Evolutionary conservation across 106 monocot genomes (phyloP), one percentile per base, ranked within the genome.

Genomic region (Narthecium ossifragum): DNA sequence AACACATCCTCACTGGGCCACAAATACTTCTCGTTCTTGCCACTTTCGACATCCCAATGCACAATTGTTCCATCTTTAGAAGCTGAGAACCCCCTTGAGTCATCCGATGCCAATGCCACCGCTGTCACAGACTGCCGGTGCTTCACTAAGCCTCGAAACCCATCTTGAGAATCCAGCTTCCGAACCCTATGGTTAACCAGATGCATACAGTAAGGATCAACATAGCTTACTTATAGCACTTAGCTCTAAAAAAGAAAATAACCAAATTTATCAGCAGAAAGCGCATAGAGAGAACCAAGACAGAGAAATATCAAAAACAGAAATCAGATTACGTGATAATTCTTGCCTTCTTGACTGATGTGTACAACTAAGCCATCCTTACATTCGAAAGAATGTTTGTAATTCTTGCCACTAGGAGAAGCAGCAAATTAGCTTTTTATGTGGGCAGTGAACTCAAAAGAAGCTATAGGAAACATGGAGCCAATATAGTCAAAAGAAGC

Each of bases 1-100:
- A 90, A 54, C 11, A 73, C 54, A 43, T 92, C 84, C 55, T 93
- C 88, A 28, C 61, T 68, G 13, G 94, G 94, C 90, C 86, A 90
- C 43, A 71, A 29, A 62, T 90, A 96, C 68, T 86, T 96, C 62
- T 90, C 86, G 34, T 46, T 63, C 60, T 85, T 80, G 37, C 94
- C 90, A 46, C 67, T 90, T 67, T 90, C 90, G 53, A 96, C 75
- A 70, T 90, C 94, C 89, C 89, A 96, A 48, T 96, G 94, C 62
- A 86, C 2, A 60, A 96, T 90, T 32, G 14, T 34, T 32, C 94
- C 94, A 71, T 90, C 94, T 68, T 96, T 96, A 10, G 94, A 90
- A 58, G 86, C 80, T 29, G 94, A 96, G 49, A 90, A 96, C 8
- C 94, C 94, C 56, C 75, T 86, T 7, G 33, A 13, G 51, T 90